These are phyloP conservation scores for Eimeria necatrix DNA, from an alignment of 169 alveolate genomes.

Conservation along the genomic window DNA sequence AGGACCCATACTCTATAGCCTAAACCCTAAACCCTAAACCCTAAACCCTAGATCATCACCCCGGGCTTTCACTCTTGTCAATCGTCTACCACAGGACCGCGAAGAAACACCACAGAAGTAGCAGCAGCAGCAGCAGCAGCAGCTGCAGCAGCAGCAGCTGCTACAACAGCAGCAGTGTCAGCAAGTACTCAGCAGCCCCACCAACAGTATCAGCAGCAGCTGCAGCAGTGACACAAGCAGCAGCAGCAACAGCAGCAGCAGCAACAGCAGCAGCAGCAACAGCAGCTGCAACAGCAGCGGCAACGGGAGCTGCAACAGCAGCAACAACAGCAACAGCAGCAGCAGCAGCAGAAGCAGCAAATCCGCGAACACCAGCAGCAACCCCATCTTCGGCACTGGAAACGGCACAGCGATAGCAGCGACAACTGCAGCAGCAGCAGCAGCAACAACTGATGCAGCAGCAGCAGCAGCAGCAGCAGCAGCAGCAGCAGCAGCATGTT, in stretches of 20 bases:
- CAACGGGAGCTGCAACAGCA: too few relatives aligned
- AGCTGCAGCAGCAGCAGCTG: background rate
- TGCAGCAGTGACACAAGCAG: too few relatives aligned
- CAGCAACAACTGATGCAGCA: background rate
- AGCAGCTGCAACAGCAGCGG: too few relatives aligned
- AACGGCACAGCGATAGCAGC: background rate
- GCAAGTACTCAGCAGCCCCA: background rate
- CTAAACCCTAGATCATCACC: background rate
- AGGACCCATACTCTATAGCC: background rate
- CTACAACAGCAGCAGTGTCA: background rate
- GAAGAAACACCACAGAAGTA: slow-evolving; percentile 4
- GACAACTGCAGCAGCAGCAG: background rate
- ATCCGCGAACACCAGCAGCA: background rate
- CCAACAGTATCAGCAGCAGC: background rate
- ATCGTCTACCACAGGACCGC: too few relatives aligned
- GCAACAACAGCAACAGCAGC: background rate
- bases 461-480: slow-evolving; percentile 11
- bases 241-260: too few relatives aligned
- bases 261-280: too few relatives aligned
- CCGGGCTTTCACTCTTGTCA: too few relatives aligned
- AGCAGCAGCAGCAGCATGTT: slow-evolving; percentile 33
- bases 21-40: background rate
- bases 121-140: slow-evolving; percentile 11
- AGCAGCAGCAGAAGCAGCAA: background rate
- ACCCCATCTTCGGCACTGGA: too few relatives aligned